These are phyloP conservation scores for Suhomyces sp. DNA, from an alignment of 805 yeast species.

Conservation along the genomic window DNA sequence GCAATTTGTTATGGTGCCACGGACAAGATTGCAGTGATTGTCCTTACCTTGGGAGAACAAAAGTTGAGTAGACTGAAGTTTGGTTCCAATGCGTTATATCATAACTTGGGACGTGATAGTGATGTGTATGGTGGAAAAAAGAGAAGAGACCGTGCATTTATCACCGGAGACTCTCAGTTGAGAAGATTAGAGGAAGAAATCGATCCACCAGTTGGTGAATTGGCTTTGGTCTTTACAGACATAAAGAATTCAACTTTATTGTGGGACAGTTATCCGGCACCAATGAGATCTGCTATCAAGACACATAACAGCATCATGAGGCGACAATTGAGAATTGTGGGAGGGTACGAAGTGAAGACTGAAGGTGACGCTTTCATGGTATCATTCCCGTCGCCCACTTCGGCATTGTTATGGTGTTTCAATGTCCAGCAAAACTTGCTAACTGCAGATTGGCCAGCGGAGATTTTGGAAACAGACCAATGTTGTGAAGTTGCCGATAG, in stretches of 20 bases:
- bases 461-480: conserved; percentile 78
- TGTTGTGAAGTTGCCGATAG: conserved; percentile 77
- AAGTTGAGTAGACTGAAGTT: conserved; percentile 28
- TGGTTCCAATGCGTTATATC: conserved; percentile 30
- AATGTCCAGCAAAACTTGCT: conserved; percentile 83
- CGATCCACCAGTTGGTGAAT: conserved; percentile 89
- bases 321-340: conserved; percentile 84
- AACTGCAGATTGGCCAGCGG: conserved; percentile 92
- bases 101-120: conserved; percentile 38
- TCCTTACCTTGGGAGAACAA: conserved; percentile 64
- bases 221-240: conserved; percentile 97
- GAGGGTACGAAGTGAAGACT: conserved; percentile 97
- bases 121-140: conserved; percentile 32
- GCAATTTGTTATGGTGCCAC: conserved; percentile 90
- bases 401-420: conserved; percentile 93
- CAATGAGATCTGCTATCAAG: conserved; percentile 96
- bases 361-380: conserved; percentile 99
- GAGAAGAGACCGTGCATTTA: conserved; percentile 49
- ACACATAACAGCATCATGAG: conserved; percentile 94
- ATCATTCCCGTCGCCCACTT: conserved; percentile 87
- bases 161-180: conserved; percentile 69
- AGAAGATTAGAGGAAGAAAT: conserved; percentile 87
- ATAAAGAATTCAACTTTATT: conserved; percentile 88
- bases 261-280: conserved; percentile 91
- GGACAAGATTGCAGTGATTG: conserved; percentile 78